These are phyloP conservation scores for Suillus alpinus DNA, from an alignment of 768 basidiomycete species.

Conservation along the genomic window DNA sequence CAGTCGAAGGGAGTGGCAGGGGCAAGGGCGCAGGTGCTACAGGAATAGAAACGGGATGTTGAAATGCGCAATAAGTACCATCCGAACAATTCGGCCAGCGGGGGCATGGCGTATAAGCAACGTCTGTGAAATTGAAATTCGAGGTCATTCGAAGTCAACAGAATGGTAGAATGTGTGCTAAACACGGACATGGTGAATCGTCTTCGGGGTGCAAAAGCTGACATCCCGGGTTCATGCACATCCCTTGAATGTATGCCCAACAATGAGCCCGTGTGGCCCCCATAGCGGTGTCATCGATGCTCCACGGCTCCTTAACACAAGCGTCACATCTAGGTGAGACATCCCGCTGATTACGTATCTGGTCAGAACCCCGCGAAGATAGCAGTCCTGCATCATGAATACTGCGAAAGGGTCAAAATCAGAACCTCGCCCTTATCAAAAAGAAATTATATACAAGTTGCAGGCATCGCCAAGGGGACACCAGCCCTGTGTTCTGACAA, in stretches of 20 bases:
- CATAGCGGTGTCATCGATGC: background rate
- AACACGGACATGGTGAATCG: slow-evolving; percentile 31
- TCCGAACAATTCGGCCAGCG: slow-evolving; percentile 29
- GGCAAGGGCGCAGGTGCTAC: slow-evolving; percentile 5
- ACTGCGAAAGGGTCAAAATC: slow-evolving; percentile 9
- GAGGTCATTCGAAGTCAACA: background rate
- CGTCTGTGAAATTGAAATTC: slow-evolving; percentile 20
- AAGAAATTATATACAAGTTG: slow-evolving; percentile 35
- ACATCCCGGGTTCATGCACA: slow-evolving; percentile 25
- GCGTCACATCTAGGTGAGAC: background rate
- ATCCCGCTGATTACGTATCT: background rate
- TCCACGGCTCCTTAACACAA: background rate
- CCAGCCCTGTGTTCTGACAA: slow-evolving; percentile 39
- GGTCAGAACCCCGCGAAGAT: background rate
- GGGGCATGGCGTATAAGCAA: slow-evolving; percentile 35
- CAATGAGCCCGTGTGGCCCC: slow-evolving; percentile 27
- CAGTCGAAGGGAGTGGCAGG: background rate
- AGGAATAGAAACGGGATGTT: slow-evolving; percentile 26
- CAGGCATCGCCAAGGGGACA: slow-evolving; percentile 42
- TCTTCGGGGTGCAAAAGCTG: slow-evolving; percentile 32
- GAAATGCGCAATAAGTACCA: slow-evolving; percentile 26
- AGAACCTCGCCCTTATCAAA: background rate
- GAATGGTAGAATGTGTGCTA: background rate
- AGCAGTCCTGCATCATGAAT: slow-evolving; percentile 15
- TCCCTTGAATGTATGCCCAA: slow-evolving; percentile 37